These are phyloP conservation scores for Oryza australiensis DNA, from an alignment of 176 grass and related monocot genomes.

Conservation along the genomic window DNA sequence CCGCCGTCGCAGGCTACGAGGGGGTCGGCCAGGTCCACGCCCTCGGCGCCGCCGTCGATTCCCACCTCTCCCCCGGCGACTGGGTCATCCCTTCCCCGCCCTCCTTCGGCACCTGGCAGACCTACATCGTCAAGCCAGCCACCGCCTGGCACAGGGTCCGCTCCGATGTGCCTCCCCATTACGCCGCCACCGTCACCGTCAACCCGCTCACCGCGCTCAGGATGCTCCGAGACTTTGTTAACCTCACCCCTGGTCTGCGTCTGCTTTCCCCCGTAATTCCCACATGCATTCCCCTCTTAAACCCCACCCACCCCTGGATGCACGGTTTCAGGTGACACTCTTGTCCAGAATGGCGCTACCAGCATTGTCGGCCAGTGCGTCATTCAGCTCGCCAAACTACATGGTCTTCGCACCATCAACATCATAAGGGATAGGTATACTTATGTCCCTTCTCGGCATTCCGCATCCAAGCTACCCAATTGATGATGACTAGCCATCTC, in stretches of 20 bases:
- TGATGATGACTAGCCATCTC: not conserved
- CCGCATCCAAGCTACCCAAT: not conserved
- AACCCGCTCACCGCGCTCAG: constrained; percentile 75
- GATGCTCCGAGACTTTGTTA: constrained; percentile 78
- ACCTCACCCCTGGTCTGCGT: constrained; percentile 60
- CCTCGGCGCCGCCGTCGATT: constrained; percentile 55
- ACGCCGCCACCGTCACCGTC: constrained; percentile 76
- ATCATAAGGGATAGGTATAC: constrained; percentile 84
- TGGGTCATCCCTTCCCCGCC: constrained; percentile 89
- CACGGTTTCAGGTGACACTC: constrained; percentile 50
- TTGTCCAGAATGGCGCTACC: constrained; percentile 89
- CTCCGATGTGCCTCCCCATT: constrained; percentile 70
- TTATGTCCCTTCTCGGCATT: not conserved
- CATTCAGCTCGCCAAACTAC: constrained; percentile 76
- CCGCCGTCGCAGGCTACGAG: constrained; percentile 82
- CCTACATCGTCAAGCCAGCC: constrained; percentile 68
- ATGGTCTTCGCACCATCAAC: constrained; percentile 72
- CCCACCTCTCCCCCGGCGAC: constrained; percentile 57
- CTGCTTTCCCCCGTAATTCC: not conserved
- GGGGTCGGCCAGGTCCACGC: constrained; percentile 81
- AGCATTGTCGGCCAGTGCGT: constrained; percentile 90
- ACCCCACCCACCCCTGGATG: not conserved
- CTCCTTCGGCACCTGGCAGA: constrained; percentile 88
- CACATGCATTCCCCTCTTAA: not conserved
- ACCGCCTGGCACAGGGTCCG: constrained; percentile 71